phyloP scores from a whole-genome alignment of 208 protist genomes.

The Phytomonas sp. region DNA sequence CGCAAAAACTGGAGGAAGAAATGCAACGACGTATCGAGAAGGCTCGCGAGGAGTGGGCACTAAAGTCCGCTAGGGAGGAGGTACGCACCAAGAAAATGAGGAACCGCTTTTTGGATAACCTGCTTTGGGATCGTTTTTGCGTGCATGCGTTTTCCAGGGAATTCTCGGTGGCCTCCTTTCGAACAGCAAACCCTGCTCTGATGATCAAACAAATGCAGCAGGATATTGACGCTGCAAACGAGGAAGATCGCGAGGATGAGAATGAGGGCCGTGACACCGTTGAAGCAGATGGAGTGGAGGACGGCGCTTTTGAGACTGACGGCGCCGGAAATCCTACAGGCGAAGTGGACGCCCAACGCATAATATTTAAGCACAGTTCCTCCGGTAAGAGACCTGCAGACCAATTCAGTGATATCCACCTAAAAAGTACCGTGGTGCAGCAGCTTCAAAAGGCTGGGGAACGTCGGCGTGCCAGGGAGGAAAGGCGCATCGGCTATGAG shows the following conservation, averaged over 20 bases:
- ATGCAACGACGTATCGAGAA: slow-evolving; percentile 58
- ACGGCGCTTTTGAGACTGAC: not conserved
- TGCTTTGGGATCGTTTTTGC: slow-evolving; percentile 89
- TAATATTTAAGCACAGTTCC: not conserved
- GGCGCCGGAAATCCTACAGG: not conserved
- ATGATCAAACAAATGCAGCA: slow-evolving; percentile 42
- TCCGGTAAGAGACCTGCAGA: not conserved
- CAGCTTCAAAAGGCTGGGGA: slow-evolving; percentile 87
- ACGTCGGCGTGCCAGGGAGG: slow-evolving; percentile 63
- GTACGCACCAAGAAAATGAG: slow-evolving; percentile 87
- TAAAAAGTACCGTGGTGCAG: slow-evolving; percentile 65
- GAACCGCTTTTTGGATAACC: slow-evolving; percentile 75
- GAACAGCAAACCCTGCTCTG: slow-evolving; percentile 57
- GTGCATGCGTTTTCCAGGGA: slow-evolving; percentile 66
- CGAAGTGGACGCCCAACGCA: not conserved
- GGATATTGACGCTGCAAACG: slow-evolving; percentile 25
- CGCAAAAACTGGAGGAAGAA: slow-evolving; percentile 54
- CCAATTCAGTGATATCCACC: not conserved
- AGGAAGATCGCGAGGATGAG: slow-evolving; percentile 13
- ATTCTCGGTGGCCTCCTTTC: slow-evolving; percentile 85
- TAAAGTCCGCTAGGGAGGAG: slow-evolving; percentile 73
- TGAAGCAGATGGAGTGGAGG: slow-evolving; percentile 7
- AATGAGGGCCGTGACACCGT: slow-evolving; percentile 3
- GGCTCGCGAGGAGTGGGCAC: slow-evolving; percentile 60
- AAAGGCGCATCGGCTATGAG: slow-evolving; percentile 59